These are phyloP conservation scores for Neurospora sp. DNA, from an alignment of 495 filamentous ascomycete species.

Conservation along the genomic window DNA sequence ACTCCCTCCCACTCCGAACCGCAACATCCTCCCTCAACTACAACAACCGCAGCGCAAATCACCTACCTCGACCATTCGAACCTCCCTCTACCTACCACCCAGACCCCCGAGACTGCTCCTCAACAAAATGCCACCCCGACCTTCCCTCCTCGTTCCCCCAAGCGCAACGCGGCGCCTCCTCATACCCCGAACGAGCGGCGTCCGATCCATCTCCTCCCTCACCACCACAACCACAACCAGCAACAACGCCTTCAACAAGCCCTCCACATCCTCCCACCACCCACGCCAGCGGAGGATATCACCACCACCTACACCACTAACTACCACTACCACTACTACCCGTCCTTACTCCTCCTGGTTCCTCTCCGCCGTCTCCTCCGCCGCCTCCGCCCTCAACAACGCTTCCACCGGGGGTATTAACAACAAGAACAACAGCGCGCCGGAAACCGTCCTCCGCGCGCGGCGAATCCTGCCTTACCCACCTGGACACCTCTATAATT, in stretches of 20 bases:
- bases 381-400: not conserved
- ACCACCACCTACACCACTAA: not conserved
- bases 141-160: not conserved
- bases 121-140: not conserved
- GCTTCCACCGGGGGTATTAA: not conserved
- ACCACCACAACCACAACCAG: slow-evolving; percentile 6
- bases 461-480: slow-evolving; percentile 74
- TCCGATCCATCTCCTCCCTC: not conserved
- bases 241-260: not conserved
- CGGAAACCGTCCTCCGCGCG: slow-evolving; percentile 47
- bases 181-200: not conserved
- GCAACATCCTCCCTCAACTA: not conserved
- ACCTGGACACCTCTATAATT: slow-evolving; percentile 55
- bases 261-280: not conserved
- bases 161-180: not conserved
- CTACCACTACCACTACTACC: not conserved
- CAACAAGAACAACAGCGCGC: not conserved
- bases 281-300: not conserved
- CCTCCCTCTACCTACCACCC: not conserved
- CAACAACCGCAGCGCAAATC: not conserved
- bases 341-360: not conserved
- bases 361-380: not conserved
- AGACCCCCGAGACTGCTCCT: not conserved
- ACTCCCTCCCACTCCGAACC: not conserved
- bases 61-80: not conserved